phyloP scores from a whole-genome alignment of 768 basidiomycete genomes.

The Russula ochroleuca region DNA sequence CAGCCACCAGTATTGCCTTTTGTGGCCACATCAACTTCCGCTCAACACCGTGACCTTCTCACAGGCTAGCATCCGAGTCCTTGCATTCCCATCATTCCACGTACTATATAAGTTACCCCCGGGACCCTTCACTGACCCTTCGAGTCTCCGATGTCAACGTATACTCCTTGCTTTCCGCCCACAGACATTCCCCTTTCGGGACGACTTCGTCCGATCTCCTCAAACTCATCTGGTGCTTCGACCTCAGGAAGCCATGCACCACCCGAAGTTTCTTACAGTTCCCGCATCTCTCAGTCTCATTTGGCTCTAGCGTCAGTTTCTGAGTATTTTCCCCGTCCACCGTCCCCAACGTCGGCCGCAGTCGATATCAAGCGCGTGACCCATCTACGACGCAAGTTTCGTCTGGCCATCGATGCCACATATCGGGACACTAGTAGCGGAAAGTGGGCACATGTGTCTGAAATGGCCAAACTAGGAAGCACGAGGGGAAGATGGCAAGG shows the following conservation, averaged over 20 bases:
- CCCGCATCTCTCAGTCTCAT: constrained; percentile 13
- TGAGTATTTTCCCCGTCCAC: constrained; percentile 6
- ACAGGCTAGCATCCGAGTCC: too few species aligned
- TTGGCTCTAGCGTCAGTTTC: constrained; percentile 20
- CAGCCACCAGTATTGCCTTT: constrained; percentile 4
- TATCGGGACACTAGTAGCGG: constrained; percentile 21
- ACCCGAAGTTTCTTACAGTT: constrained; percentile 5
- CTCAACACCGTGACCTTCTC: too few species aligned
- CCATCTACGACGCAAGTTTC: constrained; percentile 17
- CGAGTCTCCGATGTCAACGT: constrained; percentile 9
- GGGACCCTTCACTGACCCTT: not conserved
- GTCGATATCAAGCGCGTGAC: constrained; percentile 5
- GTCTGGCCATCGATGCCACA: constrained; percentile 14
- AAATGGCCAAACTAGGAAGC: constrained; percentile 21
- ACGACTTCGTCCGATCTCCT: not conserved
- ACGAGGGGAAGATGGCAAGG: constrained; percentile 24
- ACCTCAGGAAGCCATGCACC: not conserved
- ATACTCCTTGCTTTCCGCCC: constrained; percentile 20
- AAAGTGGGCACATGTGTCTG: constrained; percentile 23
- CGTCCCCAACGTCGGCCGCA: constrained; percentile 17
- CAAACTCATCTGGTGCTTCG: not conserved
- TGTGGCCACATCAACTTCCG: not conserved
- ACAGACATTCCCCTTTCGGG: not conserved
- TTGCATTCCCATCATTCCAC: too few species aligned
- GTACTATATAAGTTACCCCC: not conserved